Evolutionary conservation across 2,329 filamentous ascomycete genomes (phyloP).

Genomic region (Xylaria sp.): DNA sequence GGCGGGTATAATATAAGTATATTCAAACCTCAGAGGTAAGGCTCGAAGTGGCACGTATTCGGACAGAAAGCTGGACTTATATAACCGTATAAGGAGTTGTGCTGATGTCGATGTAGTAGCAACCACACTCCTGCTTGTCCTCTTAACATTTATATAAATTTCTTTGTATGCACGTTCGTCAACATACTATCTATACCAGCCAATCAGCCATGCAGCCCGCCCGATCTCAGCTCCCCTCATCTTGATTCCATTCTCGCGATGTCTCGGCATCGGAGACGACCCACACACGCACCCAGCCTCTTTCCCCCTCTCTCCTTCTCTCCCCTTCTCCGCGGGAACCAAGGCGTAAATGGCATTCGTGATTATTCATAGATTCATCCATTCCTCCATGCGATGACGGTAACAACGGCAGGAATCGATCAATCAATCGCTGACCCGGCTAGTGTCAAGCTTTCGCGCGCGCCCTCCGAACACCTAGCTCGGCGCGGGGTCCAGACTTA

Average conservation of each 20-base stretch:
- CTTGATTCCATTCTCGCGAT: not conserved
- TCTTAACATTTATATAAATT: not conserved
- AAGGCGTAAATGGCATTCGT: not conserved
- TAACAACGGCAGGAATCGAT: not conserved
- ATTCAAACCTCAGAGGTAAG: not conserved
- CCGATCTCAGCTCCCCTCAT: not conserved
- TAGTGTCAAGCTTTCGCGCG: not conserved
- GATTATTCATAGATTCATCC: not conserved
- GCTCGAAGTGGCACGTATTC: not conserved
- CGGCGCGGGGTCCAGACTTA: too few species aligned
- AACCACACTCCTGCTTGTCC: not conserved
- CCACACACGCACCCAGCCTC: not conserved
- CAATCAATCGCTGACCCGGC: not conserved
- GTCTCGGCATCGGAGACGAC: constrained; percentile 3
- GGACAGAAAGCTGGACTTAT: not conserved
- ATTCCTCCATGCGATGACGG: not conserved
- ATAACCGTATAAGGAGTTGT: not conserved
- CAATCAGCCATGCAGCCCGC: not conserved
- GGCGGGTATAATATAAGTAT: not conserved
- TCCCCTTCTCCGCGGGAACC: not conserved
- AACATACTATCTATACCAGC: not conserved
- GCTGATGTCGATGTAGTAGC: not conserved
- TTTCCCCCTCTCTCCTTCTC: not conserved
- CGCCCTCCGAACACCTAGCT: not conserved
- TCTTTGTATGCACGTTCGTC: not conserved